Percentiles rank a stretch among this genome's conserved stretches.
Evolutionary conservation across 139 green algal genomes (phyloP).

Genomic region (Coccomyxa sp.): DNA sequence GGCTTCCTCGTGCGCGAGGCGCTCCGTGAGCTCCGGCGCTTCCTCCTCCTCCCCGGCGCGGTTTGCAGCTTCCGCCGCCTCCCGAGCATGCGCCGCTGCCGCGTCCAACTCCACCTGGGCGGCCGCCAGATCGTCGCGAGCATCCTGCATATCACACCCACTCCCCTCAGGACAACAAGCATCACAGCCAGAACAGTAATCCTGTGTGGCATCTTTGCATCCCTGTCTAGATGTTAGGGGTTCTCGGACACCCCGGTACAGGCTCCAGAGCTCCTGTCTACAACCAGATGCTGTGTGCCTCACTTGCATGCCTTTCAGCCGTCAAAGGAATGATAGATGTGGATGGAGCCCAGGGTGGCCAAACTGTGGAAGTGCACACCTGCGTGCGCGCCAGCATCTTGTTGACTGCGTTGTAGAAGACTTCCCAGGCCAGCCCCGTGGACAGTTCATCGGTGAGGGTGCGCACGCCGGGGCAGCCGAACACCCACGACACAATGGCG

Average conservation of each 20-base stretch:
- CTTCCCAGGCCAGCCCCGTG: slow-evolving; percentile 36
- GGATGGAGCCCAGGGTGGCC: too few species aligned
- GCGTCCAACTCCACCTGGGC: background rate
- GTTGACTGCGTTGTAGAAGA: slow-evolving; percentile 32
- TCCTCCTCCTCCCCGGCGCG: background rate
- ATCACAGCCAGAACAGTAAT: background rate
- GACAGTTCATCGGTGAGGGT: slow-evolving; percentile 26
- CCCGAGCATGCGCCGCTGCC: background rate
- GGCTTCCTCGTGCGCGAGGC: background rate
- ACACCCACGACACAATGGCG: slow-evolving; percentile 41
- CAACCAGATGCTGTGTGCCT: background rate
- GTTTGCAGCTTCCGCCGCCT: background rate
- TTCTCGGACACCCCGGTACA: background rate
- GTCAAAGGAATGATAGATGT: background rate
- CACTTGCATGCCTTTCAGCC: background rate
- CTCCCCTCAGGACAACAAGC: background rate
- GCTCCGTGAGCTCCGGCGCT: background rate
- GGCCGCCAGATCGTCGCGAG: background rate
- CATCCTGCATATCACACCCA: background rate
- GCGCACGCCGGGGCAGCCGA: slow-evolving; percentile 16
- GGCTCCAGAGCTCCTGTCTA: background rate
- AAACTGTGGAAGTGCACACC: background rate
- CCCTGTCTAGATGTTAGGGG: background rate
- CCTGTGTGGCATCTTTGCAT: background rate
- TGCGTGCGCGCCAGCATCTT: slow-evolving; percentile 42